Evolutionary conservation across 768 basidiomycete species (phyloP), one percentile per base, ranked within the genome.

Genomic region (Hericium coralloides): DNA sequence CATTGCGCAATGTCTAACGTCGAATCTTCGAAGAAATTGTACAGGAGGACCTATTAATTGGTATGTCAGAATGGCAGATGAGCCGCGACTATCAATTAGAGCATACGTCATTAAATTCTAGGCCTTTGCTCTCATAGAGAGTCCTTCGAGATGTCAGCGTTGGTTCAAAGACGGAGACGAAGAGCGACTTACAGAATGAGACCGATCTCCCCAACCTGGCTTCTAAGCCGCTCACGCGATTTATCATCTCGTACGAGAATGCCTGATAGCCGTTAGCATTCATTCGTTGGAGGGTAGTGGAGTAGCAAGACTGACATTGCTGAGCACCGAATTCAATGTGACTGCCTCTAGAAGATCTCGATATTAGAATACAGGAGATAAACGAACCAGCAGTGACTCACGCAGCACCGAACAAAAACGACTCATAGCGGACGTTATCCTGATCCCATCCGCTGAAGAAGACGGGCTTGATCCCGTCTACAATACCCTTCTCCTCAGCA

Each of bases 21-120:
- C 0, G 88, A 89, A 60, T 86, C 84, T 25, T 80, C 76, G 61
- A 90, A 90, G 68, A 89, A 89, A 60, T 90, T 82, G 62, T 83
- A 89, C 12, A 90, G 63, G 3, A 90, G 72, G 3, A 90, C 86
- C 86, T 88, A 68, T 49, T 18, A 10, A n/a, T 23, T 7, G 12
- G 7, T 20, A 7, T 8, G 12, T 18, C 20, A n/a, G 26, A n/a
- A 58, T 22, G 14, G 63, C 0, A 74, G 52, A 2, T 66, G 70
- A 47, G 48, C 9, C 26, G 25, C 20, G 53, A 12, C 23, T 4
- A 12, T 38, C 36, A 18, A 12, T 15, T 2, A 50, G 48, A 37
- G 36, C 66, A 49, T 52, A 83, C 84, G 61, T 85, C 83, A 60
- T 83, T 76, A 65, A 85, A 85, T 62, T 85, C 84, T 4, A 85